Evolutionary conservation across 2,329 filamentous ascomycete species (phyloP), one percentile per base, ranked within the genome.

Genomic region (Fusarium sp.): DNA sequence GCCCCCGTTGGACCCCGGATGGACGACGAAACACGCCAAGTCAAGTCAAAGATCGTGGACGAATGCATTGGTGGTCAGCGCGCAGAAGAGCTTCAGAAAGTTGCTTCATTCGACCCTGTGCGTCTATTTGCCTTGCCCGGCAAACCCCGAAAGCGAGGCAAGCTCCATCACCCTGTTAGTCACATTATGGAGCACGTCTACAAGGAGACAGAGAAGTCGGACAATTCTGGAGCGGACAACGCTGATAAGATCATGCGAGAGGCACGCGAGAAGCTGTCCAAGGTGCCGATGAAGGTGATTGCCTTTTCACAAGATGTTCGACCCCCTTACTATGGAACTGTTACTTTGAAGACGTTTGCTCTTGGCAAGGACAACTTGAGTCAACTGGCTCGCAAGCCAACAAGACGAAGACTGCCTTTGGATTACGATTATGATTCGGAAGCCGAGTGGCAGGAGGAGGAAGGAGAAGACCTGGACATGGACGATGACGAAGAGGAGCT

Each of bases 401-500:
- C 86, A 78, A 81, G 85, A 75, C 81, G 88, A 70, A 83, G 86
- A n/a, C 84, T 95, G 1, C 89, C 92, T 6, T 87, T 93, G 5
- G 88, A 94, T 76, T 97, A 97, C 80, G 94, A 95, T 73, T 95
- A 96, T 80, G 94, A 97, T 79, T 96, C 94, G 4, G 94, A 97
- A 81, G 93, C 90, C 7, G 94, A 97, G 80, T 97, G 94, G 94
- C 92, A 95, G 79, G 94, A 95, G 67, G 89, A 92, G 70, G 90
- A 85, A 66, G 92, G 93, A 29, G 92, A 93, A 50, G 91, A 93
- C 59, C 88, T 94, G 16, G 88, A 92, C 3, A 86, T 92, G 29
- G 92, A 93, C 22, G 92, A 93, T 10, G 88, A 88, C 31, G 89
- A 89, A 84, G 95, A 88, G 86, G 95, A 89, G n/a, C 73, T 86